Evolutionary conservation across 2,329 filamentous ascomycete species (phyloP).

Genomic region (Aspergillus vadensis): DNA sequence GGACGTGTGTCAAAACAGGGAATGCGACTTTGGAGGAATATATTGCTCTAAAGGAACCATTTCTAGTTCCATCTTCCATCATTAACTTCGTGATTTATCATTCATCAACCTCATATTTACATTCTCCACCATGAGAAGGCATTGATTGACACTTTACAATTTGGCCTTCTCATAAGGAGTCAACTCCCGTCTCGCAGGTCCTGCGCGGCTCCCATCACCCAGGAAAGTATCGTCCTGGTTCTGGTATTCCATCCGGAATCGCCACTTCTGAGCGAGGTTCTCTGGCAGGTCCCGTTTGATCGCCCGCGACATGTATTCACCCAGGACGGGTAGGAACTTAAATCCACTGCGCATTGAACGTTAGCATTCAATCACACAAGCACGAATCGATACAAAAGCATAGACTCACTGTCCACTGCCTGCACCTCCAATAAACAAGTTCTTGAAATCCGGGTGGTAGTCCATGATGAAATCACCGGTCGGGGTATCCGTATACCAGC

Average conservation of each 20-base stretch:
- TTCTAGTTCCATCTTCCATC: no score
- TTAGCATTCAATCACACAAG: neutral
- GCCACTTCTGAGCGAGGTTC: constrained; percentile 20
- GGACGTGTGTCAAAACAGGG: no score
- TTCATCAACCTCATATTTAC: no score
- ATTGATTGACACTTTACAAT: neutral
- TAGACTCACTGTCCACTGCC: constrained; percentile 18
- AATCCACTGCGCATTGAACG: constrained; percentile 49
- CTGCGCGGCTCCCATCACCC: constrained; percentile 24
- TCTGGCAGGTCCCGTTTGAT: constrained; percentile 8
- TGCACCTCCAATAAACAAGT: constrained; percentile 13
- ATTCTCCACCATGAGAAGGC: no score
- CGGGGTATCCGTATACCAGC: constrained; percentile 42
- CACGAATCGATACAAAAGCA: neutral
- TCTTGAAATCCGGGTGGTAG: constrained; percentile 35
- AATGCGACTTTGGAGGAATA: no score
- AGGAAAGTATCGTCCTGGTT: constrained; percentile 12
- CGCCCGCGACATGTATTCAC: constrained; percentile 53
- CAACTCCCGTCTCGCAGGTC: constrained; percentile 14
- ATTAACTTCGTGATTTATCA: no score
- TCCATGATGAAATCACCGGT: constrained; percentile 39
- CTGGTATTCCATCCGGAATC: constrained; percentile 16
- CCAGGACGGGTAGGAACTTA: constrained; percentile 68
- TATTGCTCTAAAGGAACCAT: no score
- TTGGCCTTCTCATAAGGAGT: constrained; percentile 5